phyloP scores from a whole-genome alignment of 176 grass and related monocot species.

The Chloris gayana region DNA sequence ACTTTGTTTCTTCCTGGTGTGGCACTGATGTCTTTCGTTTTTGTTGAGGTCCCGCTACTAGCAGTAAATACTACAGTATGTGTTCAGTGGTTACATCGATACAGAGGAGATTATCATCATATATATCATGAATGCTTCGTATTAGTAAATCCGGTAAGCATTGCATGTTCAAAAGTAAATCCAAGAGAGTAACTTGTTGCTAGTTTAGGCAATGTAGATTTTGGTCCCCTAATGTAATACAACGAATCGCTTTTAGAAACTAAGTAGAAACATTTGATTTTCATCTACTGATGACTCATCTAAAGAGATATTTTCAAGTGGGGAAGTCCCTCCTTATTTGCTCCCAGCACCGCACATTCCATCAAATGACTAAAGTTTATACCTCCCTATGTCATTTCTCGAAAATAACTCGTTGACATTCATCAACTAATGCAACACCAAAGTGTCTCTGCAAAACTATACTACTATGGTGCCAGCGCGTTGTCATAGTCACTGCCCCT shows the following conservation, averaged over 20 bases:
- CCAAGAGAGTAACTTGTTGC: background rate
- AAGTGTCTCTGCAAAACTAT: background rate
- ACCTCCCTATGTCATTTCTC: background rate
- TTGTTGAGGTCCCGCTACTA: too few species aligned
- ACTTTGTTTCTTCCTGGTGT: too few species aligned
- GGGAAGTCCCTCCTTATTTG: too few species aligned
- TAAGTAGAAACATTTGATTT: too few species aligned
- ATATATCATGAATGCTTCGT: too few species aligned
- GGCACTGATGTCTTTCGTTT: too few species aligned
- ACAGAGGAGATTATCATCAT: too few species aligned
- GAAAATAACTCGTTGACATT: background rate
- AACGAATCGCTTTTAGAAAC: background rate
- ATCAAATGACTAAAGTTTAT: background rate
- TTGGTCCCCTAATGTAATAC: background rate
- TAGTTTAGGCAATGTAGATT: background rate
- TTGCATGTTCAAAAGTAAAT: background rate
- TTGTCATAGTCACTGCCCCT: constrained; percentile 41
- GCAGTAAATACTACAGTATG: too few species aligned
- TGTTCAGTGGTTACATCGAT: too few species aligned
- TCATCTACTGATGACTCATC: too few species aligned
- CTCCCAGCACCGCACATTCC: background rate
- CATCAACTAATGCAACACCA: background rate
- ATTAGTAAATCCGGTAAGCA: background rate
- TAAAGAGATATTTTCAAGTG: too few species aligned
- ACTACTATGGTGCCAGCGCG: constrained; percentile 31